phyloP scores from a whole-genome alignment of 2,329 filamentous ascomycete genomes.

The Botrytis galanthina region DNA sequence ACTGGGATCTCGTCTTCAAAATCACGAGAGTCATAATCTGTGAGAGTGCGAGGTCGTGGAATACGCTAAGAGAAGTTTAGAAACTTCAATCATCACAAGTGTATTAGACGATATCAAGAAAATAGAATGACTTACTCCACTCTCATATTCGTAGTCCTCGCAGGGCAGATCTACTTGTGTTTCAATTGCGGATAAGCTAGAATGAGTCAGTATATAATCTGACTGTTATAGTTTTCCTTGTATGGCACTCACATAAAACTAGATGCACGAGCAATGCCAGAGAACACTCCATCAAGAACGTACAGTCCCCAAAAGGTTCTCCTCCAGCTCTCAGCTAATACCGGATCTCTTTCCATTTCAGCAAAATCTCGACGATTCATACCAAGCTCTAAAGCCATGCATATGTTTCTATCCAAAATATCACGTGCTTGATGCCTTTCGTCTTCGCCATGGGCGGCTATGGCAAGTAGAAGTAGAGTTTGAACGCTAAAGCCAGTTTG shows the following conservation, averaged over 20 bases:
- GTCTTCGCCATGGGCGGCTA: constrained; percentile 41
- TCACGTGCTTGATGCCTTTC: constrained; percentile 31
- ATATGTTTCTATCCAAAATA: constrained; percentile 49
- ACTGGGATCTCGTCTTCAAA: constrained; percentile 38
- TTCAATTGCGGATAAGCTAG: constrained; percentile 34
- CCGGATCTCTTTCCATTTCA: constrained; percentile 37
- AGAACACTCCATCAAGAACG: constrained; percentile 33
- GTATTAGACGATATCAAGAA: constrained; percentile 11
- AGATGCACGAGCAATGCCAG: constrained; percentile 26
- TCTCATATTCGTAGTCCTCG: constrained; percentile 44
- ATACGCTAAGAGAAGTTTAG: constrained; percentile 37
- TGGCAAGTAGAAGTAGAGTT: constrained; percentile 40
- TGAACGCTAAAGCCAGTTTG: constrained; percentile 41
- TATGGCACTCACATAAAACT: constrained; percentile 30
- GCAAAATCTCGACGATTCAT: constrained; percentile 59
- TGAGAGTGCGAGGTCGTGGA: constrained; percentile 38
- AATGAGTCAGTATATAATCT: background rate
- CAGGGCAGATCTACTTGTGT: constrained; percentile 42
- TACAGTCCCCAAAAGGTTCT: constrained; percentile 45
- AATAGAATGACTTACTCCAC: constrained; percentile 38
- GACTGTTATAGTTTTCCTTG: background rate
- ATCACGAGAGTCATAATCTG: constrained; percentile 41
- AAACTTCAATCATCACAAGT: background rate
- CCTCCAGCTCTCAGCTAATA: constrained; percentile 44
- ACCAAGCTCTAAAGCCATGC: constrained; percentile 58